Evolutionary conservation across 108 stramenopile species (phyloP).

Genomic region (Aurantiochytrium sp.): DNA sequence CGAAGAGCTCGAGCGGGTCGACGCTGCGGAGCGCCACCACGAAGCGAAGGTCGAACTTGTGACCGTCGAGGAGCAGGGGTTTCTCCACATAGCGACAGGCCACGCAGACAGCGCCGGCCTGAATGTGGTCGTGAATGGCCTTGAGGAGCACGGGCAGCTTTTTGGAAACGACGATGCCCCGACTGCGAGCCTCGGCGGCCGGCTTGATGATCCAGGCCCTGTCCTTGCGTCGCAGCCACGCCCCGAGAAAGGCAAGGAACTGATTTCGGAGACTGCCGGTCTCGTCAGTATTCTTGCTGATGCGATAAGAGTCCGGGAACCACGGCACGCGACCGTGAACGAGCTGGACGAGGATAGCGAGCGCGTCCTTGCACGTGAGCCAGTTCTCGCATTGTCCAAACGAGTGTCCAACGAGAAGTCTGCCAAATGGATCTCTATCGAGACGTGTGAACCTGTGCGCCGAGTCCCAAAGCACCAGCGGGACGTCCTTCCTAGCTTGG

Average conservation of each 20-base stretch:
- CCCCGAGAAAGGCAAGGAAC: not conserved
- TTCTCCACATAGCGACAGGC: not conserved
- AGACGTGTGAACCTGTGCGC: not conserved
- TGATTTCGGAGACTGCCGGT: not conserved
- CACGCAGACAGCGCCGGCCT: not conserved
- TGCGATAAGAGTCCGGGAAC: not conserved
- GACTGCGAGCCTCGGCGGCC: not conserved
- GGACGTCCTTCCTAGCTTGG: not conserved
- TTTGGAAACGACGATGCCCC: not conserved
- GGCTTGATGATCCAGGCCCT: not conserved
- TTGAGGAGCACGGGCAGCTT: not conserved
- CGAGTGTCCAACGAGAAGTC: not conserved
- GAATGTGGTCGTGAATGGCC: not conserved
- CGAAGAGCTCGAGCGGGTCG: not conserved
- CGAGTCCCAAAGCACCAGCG: not conserved
- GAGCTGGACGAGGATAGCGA: not conserved
- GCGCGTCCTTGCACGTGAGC: not conserved
- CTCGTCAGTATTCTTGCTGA: not conserved
- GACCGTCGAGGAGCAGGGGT: not conserved
- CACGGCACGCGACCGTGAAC: not conserved
- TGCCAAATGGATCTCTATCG: not conserved
- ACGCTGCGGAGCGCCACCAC: not conserved
- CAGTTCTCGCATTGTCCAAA: not conserved
- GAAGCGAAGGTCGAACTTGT: not conserved
- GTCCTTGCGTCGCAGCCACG: not conserved